These are phyloP conservation scores for Glycine soja DNA, from an alignment of 306 rosid genomes.

Conservation along the genomic window DNA sequence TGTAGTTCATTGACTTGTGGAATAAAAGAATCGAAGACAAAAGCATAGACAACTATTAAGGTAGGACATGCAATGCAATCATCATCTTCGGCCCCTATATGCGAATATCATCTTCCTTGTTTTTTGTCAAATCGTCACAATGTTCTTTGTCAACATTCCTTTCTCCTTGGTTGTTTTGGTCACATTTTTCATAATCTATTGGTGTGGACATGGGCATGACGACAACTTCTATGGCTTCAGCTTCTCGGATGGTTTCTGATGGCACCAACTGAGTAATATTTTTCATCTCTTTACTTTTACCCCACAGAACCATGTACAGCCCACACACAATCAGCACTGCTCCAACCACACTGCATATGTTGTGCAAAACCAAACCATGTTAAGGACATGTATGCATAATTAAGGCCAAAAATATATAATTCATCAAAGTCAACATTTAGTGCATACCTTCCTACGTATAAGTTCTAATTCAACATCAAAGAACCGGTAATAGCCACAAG, in stretches of 20 bases:
- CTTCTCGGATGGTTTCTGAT: slow-evolving; percentile 42
- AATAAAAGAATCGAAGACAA: neutral
- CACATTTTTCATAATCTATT: slow-evolving; percentile 33
- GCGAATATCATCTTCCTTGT: slow-evolving; percentile 18
- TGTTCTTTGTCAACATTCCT: slow-evolving; percentile 2
- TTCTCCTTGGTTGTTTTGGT: slow-evolving; percentile 1
- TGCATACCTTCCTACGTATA: slow-evolving; percentile 51
- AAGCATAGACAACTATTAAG: neutral
- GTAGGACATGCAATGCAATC: neutral
- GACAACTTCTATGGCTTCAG: slow-evolving; percentile 36
- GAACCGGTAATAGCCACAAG: slow-evolving; percentile 49
- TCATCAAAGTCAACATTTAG: neutral
- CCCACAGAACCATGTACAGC: slow-evolving; percentile 57
- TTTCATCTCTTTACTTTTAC: slow-evolving; percentile 51
- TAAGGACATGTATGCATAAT: neutral
- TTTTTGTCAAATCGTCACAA: slow-evolving; percentile 15
- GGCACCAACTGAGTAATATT: slow-evolving; percentile 39
- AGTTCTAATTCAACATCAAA: slow-evolving; percentile 48
- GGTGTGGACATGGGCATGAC: slow-evolving; percentile 38
- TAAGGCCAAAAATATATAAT: neutral
- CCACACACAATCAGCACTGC: slow-evolving; percentile 54
- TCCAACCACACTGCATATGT: slow-evolving; percentile 33
- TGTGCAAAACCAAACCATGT: neutral
- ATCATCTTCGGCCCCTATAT: neutral
- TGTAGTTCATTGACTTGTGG: neutral